Evolutionary conservation across 768 basidiomycete genomes (phyloP).

Genomic region (Dioszegia crocea): DNA sequence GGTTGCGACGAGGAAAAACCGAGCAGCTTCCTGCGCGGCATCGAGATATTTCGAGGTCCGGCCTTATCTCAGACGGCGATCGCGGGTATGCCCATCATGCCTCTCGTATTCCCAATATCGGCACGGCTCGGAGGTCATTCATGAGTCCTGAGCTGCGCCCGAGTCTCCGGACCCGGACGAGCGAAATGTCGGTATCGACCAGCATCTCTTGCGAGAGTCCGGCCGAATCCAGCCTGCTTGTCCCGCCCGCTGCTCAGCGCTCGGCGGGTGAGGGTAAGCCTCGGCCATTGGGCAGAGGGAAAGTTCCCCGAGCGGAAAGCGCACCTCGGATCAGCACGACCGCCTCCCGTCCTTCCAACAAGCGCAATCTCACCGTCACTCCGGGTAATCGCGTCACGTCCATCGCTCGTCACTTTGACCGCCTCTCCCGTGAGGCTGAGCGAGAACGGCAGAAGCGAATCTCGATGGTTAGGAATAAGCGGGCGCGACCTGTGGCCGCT

Average conservation of each 20-base stretch:
- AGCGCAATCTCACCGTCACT: constrained; percentile 52
- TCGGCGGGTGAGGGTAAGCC: constrained; percentile 22
- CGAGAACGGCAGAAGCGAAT: constrained; percentile 59
- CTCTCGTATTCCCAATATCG: constrained; percentile 56
- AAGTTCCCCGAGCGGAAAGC: constrained; percentile 22
- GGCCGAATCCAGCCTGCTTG: background rate
- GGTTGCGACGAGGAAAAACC: constrained; percentile 40
- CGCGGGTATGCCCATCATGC: constrained; percentile 89
- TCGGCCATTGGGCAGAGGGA: constrained; percentile 41
- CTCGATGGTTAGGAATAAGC: constrained; percentile 76
- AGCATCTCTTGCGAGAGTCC: background rate
- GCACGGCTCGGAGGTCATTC: background rate
- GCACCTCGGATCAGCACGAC: constrained; percentile 11
- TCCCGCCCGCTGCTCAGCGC: background rate
- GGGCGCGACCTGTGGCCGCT: constrained; percentile 83
- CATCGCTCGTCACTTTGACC: constrained; percentile 86
- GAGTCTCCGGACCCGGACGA: background rate
- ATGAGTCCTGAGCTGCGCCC: background rate
- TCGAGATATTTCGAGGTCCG: constrained; percentile 50
- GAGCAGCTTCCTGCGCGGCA: constrained; percentile 35
- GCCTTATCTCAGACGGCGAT: constrained; percentile 77
- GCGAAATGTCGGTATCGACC: background rate
- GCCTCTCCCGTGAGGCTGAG: constrained; percentile 62
- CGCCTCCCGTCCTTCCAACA: background rate
- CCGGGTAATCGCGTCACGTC: constrained; percentile 65